Base-by-base conservation (phyloP, 169 alveolate species). In the Plasmodium gallinaceum region DNA sequence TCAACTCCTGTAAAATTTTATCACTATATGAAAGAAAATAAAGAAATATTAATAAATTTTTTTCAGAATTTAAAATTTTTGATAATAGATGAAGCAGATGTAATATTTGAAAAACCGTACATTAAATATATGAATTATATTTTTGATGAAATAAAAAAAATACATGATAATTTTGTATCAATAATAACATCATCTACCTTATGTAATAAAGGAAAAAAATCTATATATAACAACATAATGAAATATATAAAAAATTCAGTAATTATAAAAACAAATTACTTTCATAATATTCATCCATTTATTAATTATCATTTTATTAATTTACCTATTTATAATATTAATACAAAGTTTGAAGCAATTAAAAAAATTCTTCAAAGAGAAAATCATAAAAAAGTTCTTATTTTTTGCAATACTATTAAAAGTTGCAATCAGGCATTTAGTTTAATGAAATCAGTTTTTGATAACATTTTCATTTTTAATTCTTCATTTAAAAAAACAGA, bases 1-100 rank as follows among this genome's bases (percentile, higher is more conserved):
- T 64, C 71, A 10, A 46, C 89, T 12, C 89, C 89, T 20, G 69
- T 57, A 20, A 26, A 39, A 70, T 66, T 78, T 69, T 66, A 54
- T 58, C 26, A 75, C 16, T 58, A 78, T 43, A 78, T 78, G 76
- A 78, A 78, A 69, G 78, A 78, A 51, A 66, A 78, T 54, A 43
- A 64, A 22, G 89, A 65, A 37, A 43, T 64, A 18, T 54, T 54
- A 6, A 22, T 20, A 26, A 16, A 18, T 12, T 78, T 78, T 78
- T 57, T 78, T 12, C 10, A 78, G 16, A 62, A 58, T 20, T 45
- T 78, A 62, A 58, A 78, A 42, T 78, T 78, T 65, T 57, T 78
- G 20, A 78, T 78, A 64, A 78, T 78, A 45, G 89, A 78, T 46
- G 89, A 78, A 78, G 89, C 64, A 69, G 89, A 78, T 51, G 24